Conservation (phyloP, 192 early-diverging fungal genomes). For the Backusella sp. region DNA sequence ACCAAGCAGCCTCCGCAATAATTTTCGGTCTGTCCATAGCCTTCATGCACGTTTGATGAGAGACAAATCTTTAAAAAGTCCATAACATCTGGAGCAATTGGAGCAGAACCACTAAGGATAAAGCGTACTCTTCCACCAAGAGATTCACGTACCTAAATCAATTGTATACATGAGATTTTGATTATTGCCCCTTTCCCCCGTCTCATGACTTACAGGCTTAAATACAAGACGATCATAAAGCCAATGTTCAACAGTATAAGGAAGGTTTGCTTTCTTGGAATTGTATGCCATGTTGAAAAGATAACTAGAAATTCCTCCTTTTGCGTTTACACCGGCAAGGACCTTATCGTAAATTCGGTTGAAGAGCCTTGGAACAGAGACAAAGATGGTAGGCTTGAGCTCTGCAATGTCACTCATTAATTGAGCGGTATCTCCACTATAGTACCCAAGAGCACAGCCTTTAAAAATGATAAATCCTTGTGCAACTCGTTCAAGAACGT, state of each 20-base stretch:
- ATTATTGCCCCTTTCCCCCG: not conserved
- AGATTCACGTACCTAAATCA: constrained; percentile 45
- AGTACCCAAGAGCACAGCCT: constrained; percentile 78
- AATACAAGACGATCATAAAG: constrained; percentile 79
- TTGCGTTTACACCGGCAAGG: constrained; percentile 59
- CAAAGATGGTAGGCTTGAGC: constrained; percentile 83
- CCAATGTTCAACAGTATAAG: constrained; percentile 53
- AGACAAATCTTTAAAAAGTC: constrained; percentile 87
- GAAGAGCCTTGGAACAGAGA: constrained; percentile 86
- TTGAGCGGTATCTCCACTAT: constrained; percentile 49
- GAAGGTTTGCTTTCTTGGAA: constrained; percentile 53
- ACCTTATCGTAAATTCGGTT: constrained; percentile 90
- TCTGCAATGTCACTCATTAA: constrained; percentile 79
- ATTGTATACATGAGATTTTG: constrained; percentile 5
- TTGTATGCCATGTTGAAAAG: constrained; percentile 61
- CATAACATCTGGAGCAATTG: constrained; percentile 77
- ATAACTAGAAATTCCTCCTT: constrained; percentile 59
- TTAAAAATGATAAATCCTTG: constrained; percentile 51
- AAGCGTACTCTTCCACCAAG: constrained; percentile 79
- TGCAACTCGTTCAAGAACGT: constrained; percentile 76
- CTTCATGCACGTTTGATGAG: constrained; percentile 74
- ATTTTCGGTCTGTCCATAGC: constrained; percentile 90
- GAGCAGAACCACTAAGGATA: constrained; percentile 84
- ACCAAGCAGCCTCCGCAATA: constrained; percentile 44
- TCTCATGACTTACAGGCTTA: constrained; percentile 45